phyloP scores from a whole-genome alignment of 1,284 basidiomycete genomes.

The Cryptococcus neoformans region DNA sequence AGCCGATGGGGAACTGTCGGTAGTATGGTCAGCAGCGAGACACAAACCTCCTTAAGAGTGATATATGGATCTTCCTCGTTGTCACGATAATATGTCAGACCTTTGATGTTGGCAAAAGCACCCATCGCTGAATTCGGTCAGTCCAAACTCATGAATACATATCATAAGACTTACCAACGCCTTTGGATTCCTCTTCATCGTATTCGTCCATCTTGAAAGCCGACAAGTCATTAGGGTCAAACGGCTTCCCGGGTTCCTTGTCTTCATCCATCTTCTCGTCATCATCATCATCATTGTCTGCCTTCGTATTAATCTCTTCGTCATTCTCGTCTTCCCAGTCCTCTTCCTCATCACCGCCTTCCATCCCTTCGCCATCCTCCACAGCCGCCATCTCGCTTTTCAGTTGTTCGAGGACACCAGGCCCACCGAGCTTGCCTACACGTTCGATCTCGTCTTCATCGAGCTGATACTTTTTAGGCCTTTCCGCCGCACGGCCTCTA shows the following conservation, averaged over 20 bases:
- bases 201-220: conserved; percentile 93
- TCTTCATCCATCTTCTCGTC: conserved; percentile 57
- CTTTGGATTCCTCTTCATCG: conserved; percentile 70
- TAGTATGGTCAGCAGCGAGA: not conserved
- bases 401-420: conserved; percentile 76
- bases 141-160: not conserved
- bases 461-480: conserved; percentile 85
- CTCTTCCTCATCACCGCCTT: conserved; percentile 72
- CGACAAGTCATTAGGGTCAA: conserved; percentile 72
- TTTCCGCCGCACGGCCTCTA: conserved; percentile 68
- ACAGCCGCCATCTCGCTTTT: conserved; percentile 71
- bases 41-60: conserved; percentile 81
- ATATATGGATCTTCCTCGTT: conserved; percentile 97
- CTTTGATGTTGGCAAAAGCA: conserved; percentile 95
- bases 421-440: conserved; percentile 81
- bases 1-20: not conserved
- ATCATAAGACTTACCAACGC: conserved; percentile 54
- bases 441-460: conserved; percentile 89
- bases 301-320: conserved; percentile 44
- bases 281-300: conserved; percentile 54
- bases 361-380: conserved; percentile 55
- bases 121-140: conserved; percentile 60
- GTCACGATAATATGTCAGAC: conserved; percentile 84
- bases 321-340: conserved; percentile 26
- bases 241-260: conserved; percentile 27